Conservation (phyloP, 208 protist species). For the Trypanosoma conorhini region DNA sequence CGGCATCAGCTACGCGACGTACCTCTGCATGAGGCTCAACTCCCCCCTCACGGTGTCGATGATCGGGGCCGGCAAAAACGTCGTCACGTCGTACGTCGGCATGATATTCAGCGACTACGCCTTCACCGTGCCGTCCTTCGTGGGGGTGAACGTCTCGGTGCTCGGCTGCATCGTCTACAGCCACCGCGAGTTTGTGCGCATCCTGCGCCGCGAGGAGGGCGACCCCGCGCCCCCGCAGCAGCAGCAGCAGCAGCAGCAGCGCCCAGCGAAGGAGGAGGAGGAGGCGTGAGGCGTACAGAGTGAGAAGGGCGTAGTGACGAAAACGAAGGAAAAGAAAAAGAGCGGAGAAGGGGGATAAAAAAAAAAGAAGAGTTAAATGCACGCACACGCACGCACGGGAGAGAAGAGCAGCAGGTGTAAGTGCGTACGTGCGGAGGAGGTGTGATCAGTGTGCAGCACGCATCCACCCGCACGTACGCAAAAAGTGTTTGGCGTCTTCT, state of each 20-base stretch:
- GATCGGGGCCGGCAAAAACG: constrained; percentile 63
- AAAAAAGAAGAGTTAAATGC: constrained; percentile 10
- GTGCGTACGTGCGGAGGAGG: no score
- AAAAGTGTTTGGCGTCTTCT: no score
- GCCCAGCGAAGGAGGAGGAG: not conserved
- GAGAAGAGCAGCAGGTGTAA: no score
- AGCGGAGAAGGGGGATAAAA: not conserved
- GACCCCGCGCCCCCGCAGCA: not conserved
- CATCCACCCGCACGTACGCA: no score
- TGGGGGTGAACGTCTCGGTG: constrained; percentile 48
- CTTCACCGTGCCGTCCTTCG: constrained; percentile 31
- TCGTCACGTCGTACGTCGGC: constrained; percentile 52
- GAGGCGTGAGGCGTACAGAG: not conserved
- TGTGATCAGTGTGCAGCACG: no score
- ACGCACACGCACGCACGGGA: no score
- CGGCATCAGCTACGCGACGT: constrained; percentile 68
- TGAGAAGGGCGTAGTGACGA: no score
- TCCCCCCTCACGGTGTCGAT: constrained; percentile 78
- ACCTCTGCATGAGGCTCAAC: constrained; percentile 80
- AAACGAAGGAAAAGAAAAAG: constrained; percentile 11
- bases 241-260: not conserved
- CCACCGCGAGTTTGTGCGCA: constrained; percentile 4
- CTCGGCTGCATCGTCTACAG: constrained; percentile 48
- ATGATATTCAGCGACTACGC: constrained; percentile 57
- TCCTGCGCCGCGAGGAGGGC: not conserved